Percentiles rank a stretch among this genome's conserved stretches.
Conservation (phyloP, 768 basidiomycete genomes). For the Udeniomyces megalosporus region DNA sequence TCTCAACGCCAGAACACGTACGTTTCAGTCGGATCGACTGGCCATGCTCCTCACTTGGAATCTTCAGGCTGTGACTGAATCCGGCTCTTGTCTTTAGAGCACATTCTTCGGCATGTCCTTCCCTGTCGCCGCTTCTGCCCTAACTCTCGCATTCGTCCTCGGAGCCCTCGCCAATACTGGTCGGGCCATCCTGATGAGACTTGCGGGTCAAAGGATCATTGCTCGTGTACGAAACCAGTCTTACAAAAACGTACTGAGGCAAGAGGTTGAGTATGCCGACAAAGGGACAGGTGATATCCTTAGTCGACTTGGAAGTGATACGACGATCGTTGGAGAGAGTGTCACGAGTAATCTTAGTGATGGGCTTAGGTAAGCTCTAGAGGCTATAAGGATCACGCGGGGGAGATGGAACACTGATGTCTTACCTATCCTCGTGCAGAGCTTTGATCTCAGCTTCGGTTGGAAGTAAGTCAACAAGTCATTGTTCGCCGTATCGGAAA, state of each 20-base stretch:
- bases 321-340: conserved; percentile 68
- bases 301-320: conserved; percentile 77
- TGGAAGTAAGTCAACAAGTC: background rate
- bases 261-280: conserved; percentile 89
- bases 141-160: conserved; percentile 63
- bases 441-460: conserved; percentile 81
- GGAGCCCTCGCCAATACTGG: conserved; percentile 77
- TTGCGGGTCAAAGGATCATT: conserved; percentile 82
- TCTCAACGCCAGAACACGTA: conserved; percentile 52
- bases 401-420: background rate
- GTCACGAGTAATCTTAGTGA: conserved; percentile 38
- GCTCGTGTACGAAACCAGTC: conserved; percentile 57
- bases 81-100: conserved; percentile 10
- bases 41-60: no score
- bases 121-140: conserved; percentile 56
- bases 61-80: no score
- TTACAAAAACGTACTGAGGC: conserved; percentile 63
- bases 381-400: background rate
- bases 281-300: conserved; percentile 84
- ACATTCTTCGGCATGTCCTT: conserved; percentile 66
- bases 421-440: conserved; percentile 32
- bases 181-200: conserved; percentile 45
- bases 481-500: no score
- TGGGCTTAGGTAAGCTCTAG: conserved; percentile 31
- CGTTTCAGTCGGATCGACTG: conserved; percentile 25